Conservation (phyloP, 805 yeast genomes). For the Yamadazyma endophytica region DNA sequence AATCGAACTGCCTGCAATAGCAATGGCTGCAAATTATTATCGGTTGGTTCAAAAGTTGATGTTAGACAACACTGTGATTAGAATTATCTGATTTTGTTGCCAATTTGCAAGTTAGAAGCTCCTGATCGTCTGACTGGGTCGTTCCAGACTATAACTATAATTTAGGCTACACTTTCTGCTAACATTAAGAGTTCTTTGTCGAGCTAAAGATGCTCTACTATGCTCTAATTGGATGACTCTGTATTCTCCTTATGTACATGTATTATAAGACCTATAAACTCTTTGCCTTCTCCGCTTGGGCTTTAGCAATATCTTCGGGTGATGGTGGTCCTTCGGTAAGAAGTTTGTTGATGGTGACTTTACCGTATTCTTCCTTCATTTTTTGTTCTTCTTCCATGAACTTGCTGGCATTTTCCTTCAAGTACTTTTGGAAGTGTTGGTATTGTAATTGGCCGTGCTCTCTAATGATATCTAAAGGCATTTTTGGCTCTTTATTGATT, state of each 20-base stretch:
- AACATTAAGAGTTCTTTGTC: too few species aligned
- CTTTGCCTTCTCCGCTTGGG: conserved; percentile 37
- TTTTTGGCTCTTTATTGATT: conserved; percentile 51
- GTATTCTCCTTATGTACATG: not conserved
- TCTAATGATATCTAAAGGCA: conserved; percentile 86
- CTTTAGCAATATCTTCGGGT: conserved; percentile 57
- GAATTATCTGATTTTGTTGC: too few species aligned
- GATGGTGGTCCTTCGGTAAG: conserved; percentile 79
- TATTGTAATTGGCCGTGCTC: conserved; percentile 91
- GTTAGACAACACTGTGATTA: too few species aligned
- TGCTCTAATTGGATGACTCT: too few species aligned
- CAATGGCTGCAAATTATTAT: too few species aligned
- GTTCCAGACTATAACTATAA: too few species aligned
- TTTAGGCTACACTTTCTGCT: too few species aligned
- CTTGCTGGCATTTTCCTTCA: conserved; percentile 56
- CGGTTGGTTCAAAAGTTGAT: too few species aligned
- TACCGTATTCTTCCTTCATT: conserved; percentile 77
- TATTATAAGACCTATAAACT: not conserved
- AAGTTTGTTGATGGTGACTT: conserved; percentile 76
- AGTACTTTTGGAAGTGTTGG: conserved; percentile 65
- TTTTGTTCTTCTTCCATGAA: conserved; percentile 84
- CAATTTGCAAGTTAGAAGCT: too few species aligned
- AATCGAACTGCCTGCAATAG: too few species aligned
- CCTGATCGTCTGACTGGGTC: too few species aligned
- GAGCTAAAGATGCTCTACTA: too few species aligned